A percentile compares a stretch with the other conserved stretches of the same genome.
Evolutionary conservation across 208 protist genomes (phyloP).

Genomic region (Wallacemonas sp.): DNA sequence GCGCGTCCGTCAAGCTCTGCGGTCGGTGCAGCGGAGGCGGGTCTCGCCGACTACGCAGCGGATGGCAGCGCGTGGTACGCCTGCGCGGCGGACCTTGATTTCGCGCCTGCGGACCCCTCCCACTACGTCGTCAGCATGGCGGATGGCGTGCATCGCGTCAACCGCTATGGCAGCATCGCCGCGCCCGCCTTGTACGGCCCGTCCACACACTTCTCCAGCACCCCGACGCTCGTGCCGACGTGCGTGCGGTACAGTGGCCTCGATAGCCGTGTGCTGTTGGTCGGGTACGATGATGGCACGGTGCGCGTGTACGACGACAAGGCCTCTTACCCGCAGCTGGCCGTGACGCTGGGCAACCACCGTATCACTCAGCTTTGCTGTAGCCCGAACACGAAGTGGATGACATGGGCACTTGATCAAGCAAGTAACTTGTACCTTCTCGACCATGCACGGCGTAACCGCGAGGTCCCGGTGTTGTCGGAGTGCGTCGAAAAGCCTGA

Average conservation of each 20-base stretch:
- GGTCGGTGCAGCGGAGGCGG: neutral
- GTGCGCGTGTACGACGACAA: conserved; percentile 62
- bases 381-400: conserved; percentile 49
- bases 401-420: conserved; percentile 71
- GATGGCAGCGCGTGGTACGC: conserved; percentile 8
- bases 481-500: conserved; percentile 48
- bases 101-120: conserved; percentile 54
- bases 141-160: conserved; percentile 58
- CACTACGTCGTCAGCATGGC: conserved; percentile 62
- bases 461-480: conserved; percentile 52
- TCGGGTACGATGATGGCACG: conserved; percentile 79
- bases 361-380: conserved; percentile 53
- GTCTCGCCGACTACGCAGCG: neutral
- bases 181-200: conserved; percentile 67
- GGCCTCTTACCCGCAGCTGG: conserved; percentile 58
- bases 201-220: conserved; percentile 27
- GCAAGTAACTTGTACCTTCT: conserved; percentile 62
- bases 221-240: conserved; percentile 39
- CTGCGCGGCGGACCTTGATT: conserved; percentile 45
- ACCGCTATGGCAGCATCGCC: conserved; percentile 63
- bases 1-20: neutral
- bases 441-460: conserved; percentile 48
- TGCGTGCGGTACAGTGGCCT: conserved; percentile 58
- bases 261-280: conserved; percentile 67
- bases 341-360: conserved; percentile 37